A percentile compares a stretch with the other conserved stretches of the same genome.
These are phyloP conservation scores for Metschnikowia sp. DNA, from an alignment of 805 yeast species.

Conservation along the genomic window DNA sequence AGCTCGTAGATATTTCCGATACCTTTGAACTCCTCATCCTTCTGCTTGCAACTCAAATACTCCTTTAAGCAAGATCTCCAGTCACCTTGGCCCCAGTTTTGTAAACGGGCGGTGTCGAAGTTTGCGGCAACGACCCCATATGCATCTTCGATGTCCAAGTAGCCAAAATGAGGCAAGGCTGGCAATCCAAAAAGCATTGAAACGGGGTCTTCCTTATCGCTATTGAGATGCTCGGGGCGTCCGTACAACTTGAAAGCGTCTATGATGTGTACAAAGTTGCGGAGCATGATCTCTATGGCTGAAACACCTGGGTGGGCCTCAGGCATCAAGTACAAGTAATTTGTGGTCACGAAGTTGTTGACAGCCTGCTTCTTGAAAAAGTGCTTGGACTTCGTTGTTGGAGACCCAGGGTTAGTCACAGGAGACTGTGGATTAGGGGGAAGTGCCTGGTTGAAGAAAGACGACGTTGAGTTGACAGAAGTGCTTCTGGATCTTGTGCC, in stretches of 20 bases:
- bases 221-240: constrained; percentile 67
- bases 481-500: constrained; percentile 20
- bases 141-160: constrained; percentile 37
- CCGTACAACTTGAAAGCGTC: constrained; percentile 73
- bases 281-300: constrained; percentile 68
- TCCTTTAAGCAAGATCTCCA: constrained; percentile 30
- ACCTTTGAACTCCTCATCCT: constrained; percentile 29
- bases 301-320: constrained; percentile 68
- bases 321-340: constrained; percentile 65
- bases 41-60: constrained; percentile 12
- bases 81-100: constrained; percentile 25
- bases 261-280: constrained; percentile 65
- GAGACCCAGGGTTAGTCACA: constrained; percentile 2
- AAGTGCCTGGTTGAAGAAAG: constrained; percentile 30
- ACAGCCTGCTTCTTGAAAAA: constrained; percentile 29
- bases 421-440: constrained; percentile 17
- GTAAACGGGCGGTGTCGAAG: constrained; percentile 18
- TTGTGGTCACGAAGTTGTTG: constrained; percentile 30
- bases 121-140: constrained; percentile 18
- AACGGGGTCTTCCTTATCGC: constrained; percentile 62
- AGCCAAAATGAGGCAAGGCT: constrained; percentile 64
- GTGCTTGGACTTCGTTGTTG: constrained; percentile 4
- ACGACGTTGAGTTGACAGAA: constrained; percentile 25
- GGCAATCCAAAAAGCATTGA: constrained; percentile 77
- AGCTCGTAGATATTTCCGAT: constrained; percentile 34